phyloP scores from a whole-genome alignment of 495 filamentous ascomycete species.

The Penicillium angulare region DNA sequence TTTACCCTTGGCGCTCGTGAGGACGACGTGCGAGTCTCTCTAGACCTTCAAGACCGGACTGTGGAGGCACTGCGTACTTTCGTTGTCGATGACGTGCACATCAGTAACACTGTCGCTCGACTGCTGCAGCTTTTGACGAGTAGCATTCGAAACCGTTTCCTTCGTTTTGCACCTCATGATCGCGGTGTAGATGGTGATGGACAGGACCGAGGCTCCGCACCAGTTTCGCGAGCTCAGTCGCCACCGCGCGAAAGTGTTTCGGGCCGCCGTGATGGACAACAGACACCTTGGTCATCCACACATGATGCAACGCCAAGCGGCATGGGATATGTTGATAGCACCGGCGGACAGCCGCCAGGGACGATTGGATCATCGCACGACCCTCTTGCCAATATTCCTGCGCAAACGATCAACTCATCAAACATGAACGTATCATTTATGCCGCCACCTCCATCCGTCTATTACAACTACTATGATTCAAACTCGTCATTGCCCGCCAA shows the following conservation, averaged over 20 bases:
- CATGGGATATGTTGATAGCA: conserved; percentile 34
- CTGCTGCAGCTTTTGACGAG: conserved; percentile 78
- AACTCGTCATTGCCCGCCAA: conserved; percentile 32
- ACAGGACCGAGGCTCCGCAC: conserved; percentile 38
- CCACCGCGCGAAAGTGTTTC: conserved; percentile 34
- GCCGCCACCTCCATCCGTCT: conserved; percentile 48
- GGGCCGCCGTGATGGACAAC: conserved; percentile 32
- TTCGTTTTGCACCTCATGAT: conserved; percentile 52
- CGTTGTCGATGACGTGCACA: conserved; percentile 93
- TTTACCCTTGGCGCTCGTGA: conserved; percentile 91
- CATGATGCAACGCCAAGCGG: conserved; percentile 26
- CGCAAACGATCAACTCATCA: conserved; percentile 49
- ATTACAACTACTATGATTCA: conserved; percentile 48
- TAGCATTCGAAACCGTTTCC: conserved; percentile 70
- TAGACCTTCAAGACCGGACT: conserved; percentile 76
- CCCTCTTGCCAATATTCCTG: conserved; percentile 45
- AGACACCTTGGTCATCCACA: conserved; percentile 31
- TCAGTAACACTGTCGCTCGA: conserved; percentile 93
- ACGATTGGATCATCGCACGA: conserved; percentile 37
- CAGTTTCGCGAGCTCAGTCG: conserved; percentile 35
- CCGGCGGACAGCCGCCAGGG: conserved; percentile 15
- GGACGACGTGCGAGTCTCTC: conserved; percentile 78
- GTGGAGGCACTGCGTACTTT: conserved; percentile 77
- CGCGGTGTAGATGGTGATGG: conserved; percentile 40
- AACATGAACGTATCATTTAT: conserved; percentile 50